Base-by-base conservation (phyloP, 1,284 basidiomycete genomes). In the Moesziomyces globuligerus region DNA sequence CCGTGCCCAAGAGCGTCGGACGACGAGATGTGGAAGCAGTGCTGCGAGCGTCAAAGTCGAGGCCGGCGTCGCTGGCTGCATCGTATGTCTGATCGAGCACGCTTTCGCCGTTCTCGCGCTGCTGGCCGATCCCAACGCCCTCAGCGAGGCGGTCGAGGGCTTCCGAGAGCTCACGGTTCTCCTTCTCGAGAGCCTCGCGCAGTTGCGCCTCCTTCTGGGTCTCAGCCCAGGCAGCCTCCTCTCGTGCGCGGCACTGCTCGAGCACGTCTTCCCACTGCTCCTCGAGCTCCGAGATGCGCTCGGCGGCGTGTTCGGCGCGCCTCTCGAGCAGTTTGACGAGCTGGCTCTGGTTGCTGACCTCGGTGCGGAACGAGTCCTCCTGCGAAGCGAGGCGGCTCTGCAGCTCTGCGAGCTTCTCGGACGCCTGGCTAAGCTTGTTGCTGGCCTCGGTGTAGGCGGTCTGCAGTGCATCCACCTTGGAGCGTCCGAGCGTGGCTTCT, bases 311-410 rank as follows among this genome's bases (percentile, higher is more conserved):
- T 40, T 87, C 87, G 81, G 93, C 91, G 26, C 92, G 87, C 61
- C 89, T 89, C 78, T 94, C 91, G 86, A 94, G 89, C 85, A 93
- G 87, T 17, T 86, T 84, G 18, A 91, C 88, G 17, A 94, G 84
- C 37, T 91, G 86, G 55, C 88, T 87, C 70, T 93, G 85, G 15
- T 88, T 88, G 26, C 86, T 87, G 1, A 89, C 88, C 81, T 94
- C 92, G 55, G 86, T 87, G 0, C 89, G 86, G 81, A 91, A 93
- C 2, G 88, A 88, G 0, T 88, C 88, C 73, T 93, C 91, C 73
- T 91, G 89, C 73, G 91, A 89, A 1, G 90, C 91, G 7, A 91
- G 85, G 57, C 89, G 89, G 6, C 88, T 87, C 37, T 87, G 88
- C 39, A 92, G 85, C 54, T 89, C 87, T 54, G 91, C 89, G 6